Evolutionary conservation across 352 stramenopile genomes (phyloP).

Genomic region (Phytophthora vignae): DNA sequence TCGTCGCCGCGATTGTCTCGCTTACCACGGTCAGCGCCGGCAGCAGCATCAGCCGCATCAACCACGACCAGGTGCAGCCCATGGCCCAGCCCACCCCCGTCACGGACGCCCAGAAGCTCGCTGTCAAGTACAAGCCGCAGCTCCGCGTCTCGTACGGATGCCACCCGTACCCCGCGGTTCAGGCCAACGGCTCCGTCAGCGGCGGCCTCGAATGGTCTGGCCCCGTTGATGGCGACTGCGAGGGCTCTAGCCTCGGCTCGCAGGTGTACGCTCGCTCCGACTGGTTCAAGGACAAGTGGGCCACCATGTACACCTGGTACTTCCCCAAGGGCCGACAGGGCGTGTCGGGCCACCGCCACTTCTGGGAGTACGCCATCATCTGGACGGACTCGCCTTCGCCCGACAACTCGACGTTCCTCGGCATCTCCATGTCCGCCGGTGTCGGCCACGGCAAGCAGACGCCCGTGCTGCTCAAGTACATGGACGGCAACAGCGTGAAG

Average conservation of each 20-base stretch:
- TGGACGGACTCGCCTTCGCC: slow-evolving; percentile 42
- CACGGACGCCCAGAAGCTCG: slow-evolving; percentile 16
- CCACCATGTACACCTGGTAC: slow-evolving; percentile 42
- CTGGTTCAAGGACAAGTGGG: slow-evolving; percentile 38
- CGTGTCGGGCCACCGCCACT: slow-evolving; percentile 42
- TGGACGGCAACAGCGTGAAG: slow-evolving; percentile 36
- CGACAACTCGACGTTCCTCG: slow-evolving; percentile 30
- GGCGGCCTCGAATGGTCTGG: slow-evolving; percentile 42
- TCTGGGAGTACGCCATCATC: slow-evolving; percentile 53
- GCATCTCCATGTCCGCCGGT: slow-evolving; percentile 33
- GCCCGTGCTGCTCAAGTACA: slow-evolving; percentile 34
- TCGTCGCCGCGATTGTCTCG: slow-evolving; percentile 16
- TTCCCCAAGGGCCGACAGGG: slow-evolving; percentile 49
- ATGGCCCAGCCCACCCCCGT: slow-evolving; percentile 9
- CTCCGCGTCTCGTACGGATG: slow-evolving; percentile 43
- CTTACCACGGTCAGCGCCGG: slow-evolving; percentile 5
- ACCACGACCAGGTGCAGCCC: slow-evolving; percentile 29
- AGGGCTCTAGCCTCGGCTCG: slow-evolving; percentile 27
- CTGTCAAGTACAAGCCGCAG: slow-evolving; percentile 26
- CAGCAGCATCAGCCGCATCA: slow-evolving; percentile 28
- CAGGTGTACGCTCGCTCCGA: slow-evolving; percentile 37
- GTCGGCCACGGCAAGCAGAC: slow-evolving; percentile 35
- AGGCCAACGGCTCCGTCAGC: slow-evolving; percentile 33
- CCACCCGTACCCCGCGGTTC: slow-evolving; percentile 43
- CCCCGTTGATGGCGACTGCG: slow-evolving; percentile 30